Conservation (phyloP, 1,284 basidiomycete genomes). For the Malassezia slooffiae region DNA sequence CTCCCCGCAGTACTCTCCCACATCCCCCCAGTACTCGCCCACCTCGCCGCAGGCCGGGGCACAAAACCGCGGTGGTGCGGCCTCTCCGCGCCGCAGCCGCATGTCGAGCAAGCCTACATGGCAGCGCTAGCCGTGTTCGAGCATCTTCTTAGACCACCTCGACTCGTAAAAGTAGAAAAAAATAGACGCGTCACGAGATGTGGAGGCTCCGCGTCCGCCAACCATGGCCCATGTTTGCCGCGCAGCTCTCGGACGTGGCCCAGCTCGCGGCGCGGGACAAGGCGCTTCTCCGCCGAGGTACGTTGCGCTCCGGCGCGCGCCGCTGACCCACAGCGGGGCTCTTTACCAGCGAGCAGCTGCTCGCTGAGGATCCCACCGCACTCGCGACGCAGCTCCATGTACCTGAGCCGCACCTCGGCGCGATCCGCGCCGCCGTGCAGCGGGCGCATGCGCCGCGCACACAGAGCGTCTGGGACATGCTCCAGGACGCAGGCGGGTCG, state of each 20-base stretch:
- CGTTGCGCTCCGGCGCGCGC: not conserved
- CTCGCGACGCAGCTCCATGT: slow-evolving; percentile 4
- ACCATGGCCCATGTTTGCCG: not conserved
- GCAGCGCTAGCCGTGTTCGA: slow-evolving; percentile 19
- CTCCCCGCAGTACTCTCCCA: slow-evolving; percentile 31
- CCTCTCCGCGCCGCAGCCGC: slow-evolving; percentile 33
- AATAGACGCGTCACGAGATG: not conserved
- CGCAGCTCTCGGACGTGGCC: not conserved
- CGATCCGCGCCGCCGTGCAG: slow-evolving; percentile 1
- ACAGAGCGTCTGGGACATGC: not conserved
- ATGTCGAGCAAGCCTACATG: slow-evolving; percentile 38
- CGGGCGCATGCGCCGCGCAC: slow-evolving; percentile 2
- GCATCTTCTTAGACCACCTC: not conserved
- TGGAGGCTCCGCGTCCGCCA: not conserved
- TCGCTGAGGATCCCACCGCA: not conserved
- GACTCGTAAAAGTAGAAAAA: not conserved
- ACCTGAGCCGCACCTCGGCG: slow-evolving; percentile 1
- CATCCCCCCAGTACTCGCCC: slow-evolving; percentile 31
- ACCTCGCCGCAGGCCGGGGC: slow-evolving; percentile 36
- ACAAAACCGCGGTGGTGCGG: slow-evolving; percentile 27
- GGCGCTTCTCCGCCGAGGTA: slow-evolving; percentile 12
- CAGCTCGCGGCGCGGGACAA: slow-evolving; percentile 6
- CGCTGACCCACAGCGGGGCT: slow-evolving; percentile 2
- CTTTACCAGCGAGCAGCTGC: slow-evolving; percentile 3
- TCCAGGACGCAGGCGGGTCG: not conserved